Percentiles rank a stretch among this genome's conserved stretches.
Conservation (phyloP, 2,329 filamentous ascomycete genomes). For the Exophiala xenobiotica region DNA sequence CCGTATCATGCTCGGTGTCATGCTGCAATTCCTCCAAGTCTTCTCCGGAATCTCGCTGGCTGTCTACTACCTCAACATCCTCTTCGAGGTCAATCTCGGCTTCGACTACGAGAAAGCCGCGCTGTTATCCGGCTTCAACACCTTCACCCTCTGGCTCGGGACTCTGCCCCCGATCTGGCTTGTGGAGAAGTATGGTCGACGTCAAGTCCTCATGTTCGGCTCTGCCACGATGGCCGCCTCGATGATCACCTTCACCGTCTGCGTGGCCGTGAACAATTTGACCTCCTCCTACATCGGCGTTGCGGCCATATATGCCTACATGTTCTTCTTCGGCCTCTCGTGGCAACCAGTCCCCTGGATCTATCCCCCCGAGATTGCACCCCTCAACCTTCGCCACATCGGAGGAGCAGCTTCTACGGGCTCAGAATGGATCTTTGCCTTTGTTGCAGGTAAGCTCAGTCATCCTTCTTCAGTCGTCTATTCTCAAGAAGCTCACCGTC, state of each 20-base stretch:
- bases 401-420: constrained; percentile 51
- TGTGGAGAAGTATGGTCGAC: constrained; percentile 4
- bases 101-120: constrained; percentile 15
- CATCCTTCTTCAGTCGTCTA: background rate
- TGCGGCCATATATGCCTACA: constrained; percentile 10
- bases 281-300: constrained; percentile 1
- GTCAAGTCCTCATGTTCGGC: constrained; percentile 2
- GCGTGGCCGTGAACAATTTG: constrained; percentile 5
- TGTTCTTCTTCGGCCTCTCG: constrained; percentile 11
- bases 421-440: constrained; percentile 43
- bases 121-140: constrained; percentile 1
- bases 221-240: background rate
- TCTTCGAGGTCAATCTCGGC: constrained; percentile 24
- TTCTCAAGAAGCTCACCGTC: background rate
- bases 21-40: constrained; percentile 16
- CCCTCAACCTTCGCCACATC: constrained; percentile 50
- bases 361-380: constrained; percentile 52
- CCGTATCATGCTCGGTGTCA: constrained; percentile 7
- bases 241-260: constrained; percentile 11
- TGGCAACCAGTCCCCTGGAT: constrained; percentile 4
- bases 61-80: constrained; percentile 21
- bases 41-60: constrained; percentile 6
- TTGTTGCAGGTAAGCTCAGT: constrained; percentile 9
- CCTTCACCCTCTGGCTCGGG: constrained; percentile 8
- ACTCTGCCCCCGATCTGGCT: constrained; percentile 6